These are phyloP conservation scores for Aspergillus awamori DNA, from an alignment of 2,329 filamentous ascomycete species.

Conservation along the genomic window DNA sequence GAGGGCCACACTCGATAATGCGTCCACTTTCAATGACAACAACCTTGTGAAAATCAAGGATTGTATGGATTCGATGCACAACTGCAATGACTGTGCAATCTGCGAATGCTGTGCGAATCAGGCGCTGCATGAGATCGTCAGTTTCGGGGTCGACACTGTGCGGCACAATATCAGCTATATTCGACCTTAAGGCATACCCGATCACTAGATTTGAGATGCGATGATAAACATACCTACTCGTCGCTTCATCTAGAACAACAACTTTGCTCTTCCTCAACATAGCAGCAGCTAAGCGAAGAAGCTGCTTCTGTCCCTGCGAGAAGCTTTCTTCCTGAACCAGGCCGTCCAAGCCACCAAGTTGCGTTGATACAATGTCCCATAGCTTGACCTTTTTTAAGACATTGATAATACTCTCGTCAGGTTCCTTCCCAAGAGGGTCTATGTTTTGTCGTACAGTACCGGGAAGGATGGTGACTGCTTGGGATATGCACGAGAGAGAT, in stretches of 20 bases:
- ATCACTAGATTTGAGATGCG: not conserved
- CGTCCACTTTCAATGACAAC: not conserved
- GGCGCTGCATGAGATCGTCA: constrained; percentile 1
- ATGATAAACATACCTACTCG: not conserved
- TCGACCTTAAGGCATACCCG: not conserved
- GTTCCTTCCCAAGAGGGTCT: not conserved
- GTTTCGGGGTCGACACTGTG: constrained; percentile 5
- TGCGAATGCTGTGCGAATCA: constrained; percentile 2
- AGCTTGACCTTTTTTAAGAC: constrained; percentile 10
- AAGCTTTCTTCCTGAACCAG: constrained; percentile 1
- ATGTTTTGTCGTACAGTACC: constrained; percentile 1
- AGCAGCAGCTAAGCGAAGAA: not conserved
- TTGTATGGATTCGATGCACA: not conserved
- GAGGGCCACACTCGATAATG: not conserved
- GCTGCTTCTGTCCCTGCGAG: constrained; percentile 6
- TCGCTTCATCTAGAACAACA: constrained; percentile 6
- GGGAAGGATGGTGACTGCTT: not conserved
- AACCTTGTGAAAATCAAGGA: constrained; percentile 1
- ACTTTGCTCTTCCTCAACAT: constrained; percentile 5
- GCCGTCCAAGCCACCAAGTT: not conserved
- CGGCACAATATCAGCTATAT: not conserved
- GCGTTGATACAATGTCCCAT: constrained; percentile 7
- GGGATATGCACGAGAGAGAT: not conserved
- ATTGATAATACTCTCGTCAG: not conserved
- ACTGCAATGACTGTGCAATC: constrained; percentile 1